Percentiles rank a stretch among this genome's conserved stretches.
Evolutionary conservation across 495 filamentous ascomycete species (phyloP).

Genomic region (Penicillium parvum): DNA sequence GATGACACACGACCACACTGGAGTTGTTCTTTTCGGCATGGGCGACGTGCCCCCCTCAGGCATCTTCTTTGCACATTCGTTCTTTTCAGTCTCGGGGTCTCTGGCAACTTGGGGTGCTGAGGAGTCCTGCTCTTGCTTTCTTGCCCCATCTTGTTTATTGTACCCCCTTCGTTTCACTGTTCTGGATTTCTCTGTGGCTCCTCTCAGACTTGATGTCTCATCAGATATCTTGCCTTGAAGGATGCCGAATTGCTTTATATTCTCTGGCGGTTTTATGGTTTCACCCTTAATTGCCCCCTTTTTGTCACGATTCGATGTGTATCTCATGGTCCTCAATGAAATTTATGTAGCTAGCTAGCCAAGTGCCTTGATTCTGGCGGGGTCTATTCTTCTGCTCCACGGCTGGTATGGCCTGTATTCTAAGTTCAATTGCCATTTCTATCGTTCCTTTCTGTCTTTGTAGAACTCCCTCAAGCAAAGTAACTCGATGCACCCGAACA

Average conservation of each 20-base stretch:
- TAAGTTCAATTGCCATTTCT: not conserved
- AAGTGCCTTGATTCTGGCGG: not conserved
- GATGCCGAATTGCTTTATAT: slow-evolving; percentile 1
- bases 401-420: not conserved
- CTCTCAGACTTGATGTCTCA: too few species aligned
- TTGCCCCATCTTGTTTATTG: not conserved
- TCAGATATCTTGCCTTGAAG: not conserved
- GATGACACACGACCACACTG: slow-evolving; percentile 18
- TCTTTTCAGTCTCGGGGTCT: slow-evolving; percentile 2
- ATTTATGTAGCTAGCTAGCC: slow-evolving; percentile 11
- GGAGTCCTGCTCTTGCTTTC: slow-evolving; percentile 8
- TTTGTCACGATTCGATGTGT: slow-evolving; percentile 20
- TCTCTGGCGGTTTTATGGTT: not conserved
- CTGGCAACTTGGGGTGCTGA: slow-evolving; percentile 4
- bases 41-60: slow-evolving; percentile 3
- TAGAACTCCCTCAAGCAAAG: too few species aligned
- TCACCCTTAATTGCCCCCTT: slow-evolving; percentile 12
- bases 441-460: not conserved
- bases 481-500: too few species aligned
- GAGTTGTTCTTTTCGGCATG: slow-evolving; percentile 19
- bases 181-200: too few species aligned
- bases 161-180: not conserved
- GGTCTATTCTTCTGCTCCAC: not conserved
- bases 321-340: slow-evolving; percentile 17
- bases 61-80: slow-evolving; percentile 7